Base-by-base conservation (phyloP, 805 yeast species). In the Suhomyces sp. region DNA sequence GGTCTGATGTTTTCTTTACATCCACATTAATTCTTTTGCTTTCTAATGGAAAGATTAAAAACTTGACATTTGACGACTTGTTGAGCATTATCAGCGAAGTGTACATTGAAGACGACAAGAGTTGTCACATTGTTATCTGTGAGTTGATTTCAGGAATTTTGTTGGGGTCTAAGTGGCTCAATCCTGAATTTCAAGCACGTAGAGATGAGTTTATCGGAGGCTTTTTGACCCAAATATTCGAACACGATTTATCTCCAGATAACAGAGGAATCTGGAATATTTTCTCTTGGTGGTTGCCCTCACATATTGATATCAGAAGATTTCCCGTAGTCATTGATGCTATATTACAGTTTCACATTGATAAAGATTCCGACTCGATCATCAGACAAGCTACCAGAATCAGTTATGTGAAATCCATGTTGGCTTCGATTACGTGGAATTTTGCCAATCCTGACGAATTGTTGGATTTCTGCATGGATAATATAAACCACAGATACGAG, bases 181-280 rank as follows among this genome's bases (percentile, higher is more conserved):
- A 69, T 2, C 57, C 64, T 0, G 70, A 69, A 3, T 63, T 68
- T 31, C 41, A 69, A 7, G 54, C 56, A 2, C 55, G 58, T 7
- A 71, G 85, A 52, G 88, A 85, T 57, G 60, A 56, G 0, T 79
- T 77, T 48, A 60, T 87, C 20, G 60, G 75, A 0, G 58, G 54
- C 1, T 82, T 81, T 52, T 64, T 88, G 40, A 59, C 61, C 0
- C 57, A 63, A 0, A 76, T 84, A 4, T 73, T 89, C 31, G 71
- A 74, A 6, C 69, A 76, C 31, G 89, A 85, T 44, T 66, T 93
- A 50, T 80, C 89, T 1, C 96, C 90, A 3, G 94, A 91, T 29
- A 86, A 85, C 3, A 68, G 78, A 37, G 80, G 77, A 17, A 82
- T 87, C 40, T 94, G 97, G 97, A 76, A 77, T 33, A 79, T 89